Conservation (phyloP, 2,329 filamentous ascomycete species). For the Hirsutella rhossiliensis region DNA sequence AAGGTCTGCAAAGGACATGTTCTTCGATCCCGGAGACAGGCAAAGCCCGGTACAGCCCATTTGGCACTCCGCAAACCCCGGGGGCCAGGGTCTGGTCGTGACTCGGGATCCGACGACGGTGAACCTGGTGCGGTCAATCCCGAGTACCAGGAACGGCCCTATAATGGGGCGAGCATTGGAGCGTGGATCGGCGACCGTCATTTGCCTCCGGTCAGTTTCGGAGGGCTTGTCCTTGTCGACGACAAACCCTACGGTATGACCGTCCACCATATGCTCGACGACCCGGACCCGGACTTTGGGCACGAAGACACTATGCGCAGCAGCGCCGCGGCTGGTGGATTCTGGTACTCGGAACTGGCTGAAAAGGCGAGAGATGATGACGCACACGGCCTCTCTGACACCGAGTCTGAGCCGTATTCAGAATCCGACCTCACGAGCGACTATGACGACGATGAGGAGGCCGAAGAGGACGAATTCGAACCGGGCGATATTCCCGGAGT, state of each 20-base stretch:
- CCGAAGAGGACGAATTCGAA: slow-evolving; percentile 41
- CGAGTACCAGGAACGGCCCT: slow-evolving; percentile 64
- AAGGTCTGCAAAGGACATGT: slow-evolving; percentile 63
- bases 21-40: slow-evolving; percentile 42
- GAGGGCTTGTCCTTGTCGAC: slow-evolving; percentile 77
- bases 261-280: slow-evolving; percentile 91
- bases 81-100: not conserved
- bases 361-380: slow-evolving; percentile 36
- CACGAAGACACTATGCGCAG: slow-evolving; percentile 17
- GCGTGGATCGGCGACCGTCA: slow-evolving; percentile 79
- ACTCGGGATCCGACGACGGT: slow-evolving; percentile 18
- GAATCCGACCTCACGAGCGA: slow-evolving; percentile 42
- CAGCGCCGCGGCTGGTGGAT: slow-evolving; percentile 26
- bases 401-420: slow-evolving; percentile 41
- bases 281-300: slow-evolving; percentile 36
- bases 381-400: slow-evolving; percentile 50
- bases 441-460: slow-evolving; percentile 37
- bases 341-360: slow-evolving; percentile 30
- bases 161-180: slow-evolving; percentile 85
- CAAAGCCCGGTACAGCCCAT: slow-evolving; percentile 16
- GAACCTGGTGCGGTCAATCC: slow-evolving; percentile 47
- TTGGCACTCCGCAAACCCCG: slow-evolving; percentile 13
- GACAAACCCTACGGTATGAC: slow-evolving; percentile 85
- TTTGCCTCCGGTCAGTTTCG: slow-evolving; percentile 81
- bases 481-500: slow-evolving; percentile 71